phyloP scores from a whole-genome alignment of 768 basidiomycete genomes.

The Mycena vulgaris region DNA sequence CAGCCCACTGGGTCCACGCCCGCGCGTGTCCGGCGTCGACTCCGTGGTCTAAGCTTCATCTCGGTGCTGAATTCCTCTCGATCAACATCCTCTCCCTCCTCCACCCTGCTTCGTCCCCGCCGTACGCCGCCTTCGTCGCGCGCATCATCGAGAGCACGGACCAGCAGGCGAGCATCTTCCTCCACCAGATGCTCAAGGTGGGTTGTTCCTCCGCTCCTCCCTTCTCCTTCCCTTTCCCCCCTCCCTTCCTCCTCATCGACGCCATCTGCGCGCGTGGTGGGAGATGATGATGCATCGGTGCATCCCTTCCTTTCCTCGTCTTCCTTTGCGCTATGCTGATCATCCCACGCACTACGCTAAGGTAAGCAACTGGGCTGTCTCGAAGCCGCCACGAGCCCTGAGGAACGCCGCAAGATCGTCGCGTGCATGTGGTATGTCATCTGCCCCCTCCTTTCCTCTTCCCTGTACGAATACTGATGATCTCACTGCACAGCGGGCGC shows the following conservation, averaged over 20 bases:
- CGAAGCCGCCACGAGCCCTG: conserved; percentile 82
- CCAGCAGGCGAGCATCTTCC: conserved; percentile 91
- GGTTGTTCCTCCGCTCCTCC: background rate
- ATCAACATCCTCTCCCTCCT: no score
- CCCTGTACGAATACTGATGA: conserved; percentile 19
- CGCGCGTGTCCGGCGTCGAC: no score
- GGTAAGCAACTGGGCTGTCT: conserved; percentile 60
- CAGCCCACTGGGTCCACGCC: no score
- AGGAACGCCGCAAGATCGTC: conserved; percentile 86
- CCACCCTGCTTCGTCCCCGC: no score
- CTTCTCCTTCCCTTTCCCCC: no score
- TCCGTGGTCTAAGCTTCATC: no score
- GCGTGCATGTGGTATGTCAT: conserved; percentile 81
- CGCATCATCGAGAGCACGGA: conserved; percentile 92
- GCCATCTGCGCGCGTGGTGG: conserved; percentile 75
- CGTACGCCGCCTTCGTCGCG: conserved; percentile 70
- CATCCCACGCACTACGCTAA: background rate
- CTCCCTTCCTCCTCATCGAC: no score
- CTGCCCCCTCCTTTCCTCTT: conserved; percentile 6
- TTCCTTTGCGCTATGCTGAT: conserved; percentile 1
- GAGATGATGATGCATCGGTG: conserved; percentile 23
- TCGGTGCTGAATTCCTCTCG: no score
- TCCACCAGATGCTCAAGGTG: conserved; percentile 88
- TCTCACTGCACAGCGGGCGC: conserved; percentile 68
- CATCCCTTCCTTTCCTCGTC: background rate